Evolutionary conservation across 148 eudicot species (phyloP).

Genomic region (Rhododendron henanense): DNA sequence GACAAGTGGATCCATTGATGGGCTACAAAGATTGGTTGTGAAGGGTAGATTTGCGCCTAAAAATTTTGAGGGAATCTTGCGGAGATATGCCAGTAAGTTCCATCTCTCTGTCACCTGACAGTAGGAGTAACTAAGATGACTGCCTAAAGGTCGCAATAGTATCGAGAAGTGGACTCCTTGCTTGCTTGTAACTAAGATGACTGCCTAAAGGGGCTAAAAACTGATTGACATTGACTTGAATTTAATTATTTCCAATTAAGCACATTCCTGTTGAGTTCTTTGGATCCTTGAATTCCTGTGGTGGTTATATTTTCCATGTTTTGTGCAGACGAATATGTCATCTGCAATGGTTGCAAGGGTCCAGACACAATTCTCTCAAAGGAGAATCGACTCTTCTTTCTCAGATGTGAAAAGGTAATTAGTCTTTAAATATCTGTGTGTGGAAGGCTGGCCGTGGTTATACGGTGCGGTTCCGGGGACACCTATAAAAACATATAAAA

Average conservation of each 20-base stretch:
- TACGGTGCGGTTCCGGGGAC: neutral
- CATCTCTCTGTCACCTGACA: neutral
- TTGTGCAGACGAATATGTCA: conserved; percentile 76
- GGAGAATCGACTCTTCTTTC: conserved; percentile 86
- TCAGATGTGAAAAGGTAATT: conserved; percentile 92
- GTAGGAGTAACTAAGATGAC: neutral
- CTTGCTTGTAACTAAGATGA: neutral
- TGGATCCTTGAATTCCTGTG: neutral
- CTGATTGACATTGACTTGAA: neutral
- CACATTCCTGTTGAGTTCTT: neutral
- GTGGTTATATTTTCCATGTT: neutral
- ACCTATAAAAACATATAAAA: too few relatives aligned
- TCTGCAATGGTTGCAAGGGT: conserved; percentile 95
- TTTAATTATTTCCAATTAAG: neutral
- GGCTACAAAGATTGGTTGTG: conserved; percentile 55
- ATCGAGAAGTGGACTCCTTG: neutral
- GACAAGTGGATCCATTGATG: conserved; percentile 1
- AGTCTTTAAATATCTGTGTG: neutral
- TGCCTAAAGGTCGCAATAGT: neutral
- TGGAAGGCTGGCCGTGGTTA: neutral
- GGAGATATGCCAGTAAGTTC: conserved; percentile 89
- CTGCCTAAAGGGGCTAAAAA: neutral
- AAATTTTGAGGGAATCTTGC: conserved; percentile 76
- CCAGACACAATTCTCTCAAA: conserved; percentile 90
- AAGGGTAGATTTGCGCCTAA: conserved; percentile 70